Conservation (phyloP, 768 basidiomycete species). For the Mycena belliarum region DNA sequence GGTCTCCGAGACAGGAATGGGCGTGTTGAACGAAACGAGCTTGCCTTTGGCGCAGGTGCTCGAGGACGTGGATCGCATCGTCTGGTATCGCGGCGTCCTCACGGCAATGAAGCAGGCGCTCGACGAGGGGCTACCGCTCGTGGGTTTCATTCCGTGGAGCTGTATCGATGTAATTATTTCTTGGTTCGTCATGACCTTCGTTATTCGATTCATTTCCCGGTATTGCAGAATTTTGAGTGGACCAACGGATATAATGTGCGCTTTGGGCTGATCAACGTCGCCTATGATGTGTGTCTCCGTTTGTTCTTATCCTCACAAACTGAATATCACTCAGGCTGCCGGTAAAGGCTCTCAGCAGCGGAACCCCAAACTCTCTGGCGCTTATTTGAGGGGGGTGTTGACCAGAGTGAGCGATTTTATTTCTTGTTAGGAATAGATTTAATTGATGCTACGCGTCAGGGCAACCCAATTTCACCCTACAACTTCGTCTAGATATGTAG, state of each 20-base stretch:
- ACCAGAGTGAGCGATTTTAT: constrained; percentile 1
- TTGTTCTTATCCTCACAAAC: no score
- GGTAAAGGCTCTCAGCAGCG: constrained; percentile 19
- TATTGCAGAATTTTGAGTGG: constrained; percentile 47
- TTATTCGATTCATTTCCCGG: constrained; percentile 1
- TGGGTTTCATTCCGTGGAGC: constrained; percentile 40
- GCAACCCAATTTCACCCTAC: constrained; percentile 7
- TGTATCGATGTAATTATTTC: constrained; percentile 28
- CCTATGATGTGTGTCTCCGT: constrained; percentile 14
- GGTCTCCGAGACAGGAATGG: constrained; percentile 48
- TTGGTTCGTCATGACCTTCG: neutral
- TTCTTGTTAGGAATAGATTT: neutral
- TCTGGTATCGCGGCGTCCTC: constrained; percentile 40
- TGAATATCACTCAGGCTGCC: constrained; percentile 8
- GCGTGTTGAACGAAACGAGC: constrained; percentile 39
- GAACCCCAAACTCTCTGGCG: constrained; percentile 19
- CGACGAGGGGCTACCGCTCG: constrained; percentile 38
- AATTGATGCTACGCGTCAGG: no score
- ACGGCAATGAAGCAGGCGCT: constrained; percentile 38
- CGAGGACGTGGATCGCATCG: constrained; percentile 39
- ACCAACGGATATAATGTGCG: constrained; percentile 44
- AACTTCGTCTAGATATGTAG: neutral
- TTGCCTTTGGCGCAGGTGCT: constrained; percentile 35
- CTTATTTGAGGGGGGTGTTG: constrained; percentile 16
- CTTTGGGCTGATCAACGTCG: constrained; percentile 47